A percentile compares a stretch with the other conserved stretches of the same genome.
Conservation (phyloP, 2,329 filamentous ascomycete genomes). For the Parastagonospora avenae region DNA sequence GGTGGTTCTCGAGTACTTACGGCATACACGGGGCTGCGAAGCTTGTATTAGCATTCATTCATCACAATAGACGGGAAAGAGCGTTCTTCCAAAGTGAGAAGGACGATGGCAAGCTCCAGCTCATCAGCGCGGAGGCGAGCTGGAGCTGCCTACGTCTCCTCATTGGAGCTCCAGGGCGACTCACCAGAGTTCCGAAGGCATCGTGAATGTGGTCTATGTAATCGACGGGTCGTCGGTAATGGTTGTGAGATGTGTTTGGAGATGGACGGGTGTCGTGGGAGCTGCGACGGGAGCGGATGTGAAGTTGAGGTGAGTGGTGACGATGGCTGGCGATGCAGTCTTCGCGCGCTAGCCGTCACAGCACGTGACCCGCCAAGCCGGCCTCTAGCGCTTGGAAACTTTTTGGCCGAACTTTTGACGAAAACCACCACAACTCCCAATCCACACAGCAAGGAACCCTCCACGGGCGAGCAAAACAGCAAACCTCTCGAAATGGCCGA, state of each 20-base stretch:
- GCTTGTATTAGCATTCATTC: conserved; percentile 33
- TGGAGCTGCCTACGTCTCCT: conserved; percentile 42
- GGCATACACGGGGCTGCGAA: conserved; percentile 89
- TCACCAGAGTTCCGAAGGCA: conserved; percentile 84
- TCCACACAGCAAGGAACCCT: conserved; percentile 4
- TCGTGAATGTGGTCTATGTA: conserved; percentile 55
- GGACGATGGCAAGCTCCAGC: conserved; percentile 37
- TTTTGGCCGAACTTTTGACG: neutral
- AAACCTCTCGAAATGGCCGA: conserved; percentile 39
- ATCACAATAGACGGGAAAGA: conserved; percentile 8
- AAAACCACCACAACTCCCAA: conserved; percentile 16
- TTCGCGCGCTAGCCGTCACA: conserved; percentile 25
- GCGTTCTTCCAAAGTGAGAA: conserved; percentile 12
- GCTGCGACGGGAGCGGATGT: conserved; percentile 33
- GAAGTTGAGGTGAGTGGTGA: conserved; percentile 41
- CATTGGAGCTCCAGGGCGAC: conserved; percentile 51
- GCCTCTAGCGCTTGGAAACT: neutral
- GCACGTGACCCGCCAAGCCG: conserved; percentile 29
- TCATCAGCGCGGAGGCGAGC: conserved; percentile 41
- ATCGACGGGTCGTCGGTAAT: conserved; percentile 25
- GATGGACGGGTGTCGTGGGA: conserved; percentile 37
- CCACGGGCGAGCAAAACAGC: conserved; percentile 45
- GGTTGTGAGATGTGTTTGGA: conserved; percentile 31
- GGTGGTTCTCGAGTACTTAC: conserved; percentile 68
- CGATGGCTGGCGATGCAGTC: conserved; percentile 41